Conservation (phyloP, 176 grass and related monocot species). For the Musa troglodytarum region DNA sequence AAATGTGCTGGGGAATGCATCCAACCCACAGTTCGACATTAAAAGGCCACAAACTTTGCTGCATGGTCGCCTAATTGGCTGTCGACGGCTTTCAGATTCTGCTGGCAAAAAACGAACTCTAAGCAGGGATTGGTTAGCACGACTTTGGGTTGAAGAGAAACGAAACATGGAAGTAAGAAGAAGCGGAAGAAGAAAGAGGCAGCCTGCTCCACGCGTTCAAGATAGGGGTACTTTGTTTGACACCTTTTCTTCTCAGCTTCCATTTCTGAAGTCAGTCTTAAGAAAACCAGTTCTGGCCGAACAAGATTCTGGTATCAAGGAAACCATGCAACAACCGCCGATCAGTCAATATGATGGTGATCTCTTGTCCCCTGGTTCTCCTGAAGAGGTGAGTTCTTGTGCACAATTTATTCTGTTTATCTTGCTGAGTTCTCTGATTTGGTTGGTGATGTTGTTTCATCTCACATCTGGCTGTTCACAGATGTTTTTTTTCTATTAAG, state of each 20-base stretch:
- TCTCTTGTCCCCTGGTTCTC: constrained; percentile 6
- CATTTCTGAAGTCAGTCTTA: constrained; percentile 3
- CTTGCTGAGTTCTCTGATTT: neutral
- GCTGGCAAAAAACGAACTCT: neutral
- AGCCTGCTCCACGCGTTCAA: neutral
- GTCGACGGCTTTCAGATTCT: constrained; percentile 5
- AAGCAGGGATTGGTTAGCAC: constrained; percentile 14
- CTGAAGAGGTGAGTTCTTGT: constrained; percentile 13
- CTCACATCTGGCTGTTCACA: neutral
- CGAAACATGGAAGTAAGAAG: neutral
- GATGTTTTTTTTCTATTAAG: neutral
- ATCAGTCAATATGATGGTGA: constrained; percentile 17
- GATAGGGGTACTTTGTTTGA: neutral
- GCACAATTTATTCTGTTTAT: neutral
- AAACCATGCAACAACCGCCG: neutral
- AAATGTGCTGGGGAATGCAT: neutral
- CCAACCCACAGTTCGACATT: neutral
- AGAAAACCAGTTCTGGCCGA: neutral
- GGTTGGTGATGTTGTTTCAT: neutral
- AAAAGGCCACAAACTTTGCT: neutral
- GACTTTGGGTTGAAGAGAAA: constrained; percentile 13
- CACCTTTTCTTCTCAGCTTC: neutral
- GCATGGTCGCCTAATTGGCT: neutral
- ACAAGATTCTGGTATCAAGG: neutral
- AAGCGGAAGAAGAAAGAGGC: neutral